Conservation (phyloP, 2,329 filamentous ascomycete genomes). For the Aspergillus japonicus region DNA sequence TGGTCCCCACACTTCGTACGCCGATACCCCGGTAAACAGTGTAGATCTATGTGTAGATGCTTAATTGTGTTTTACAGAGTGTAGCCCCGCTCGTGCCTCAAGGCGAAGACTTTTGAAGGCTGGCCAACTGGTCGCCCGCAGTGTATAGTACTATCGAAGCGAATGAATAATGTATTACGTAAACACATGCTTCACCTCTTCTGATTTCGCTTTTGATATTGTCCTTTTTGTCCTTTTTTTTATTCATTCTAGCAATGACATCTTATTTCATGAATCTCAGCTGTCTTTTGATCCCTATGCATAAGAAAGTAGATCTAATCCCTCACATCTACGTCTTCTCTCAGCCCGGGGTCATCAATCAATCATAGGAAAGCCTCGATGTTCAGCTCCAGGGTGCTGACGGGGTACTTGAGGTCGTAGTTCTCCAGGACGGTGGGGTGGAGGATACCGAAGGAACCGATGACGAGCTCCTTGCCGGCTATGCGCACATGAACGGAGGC, state of each 20-base stretch:
- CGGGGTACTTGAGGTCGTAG: slow-evolving; percentile 88
- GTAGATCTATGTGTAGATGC: background rate
- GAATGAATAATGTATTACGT: too few species aligned
- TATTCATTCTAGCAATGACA: background rate
- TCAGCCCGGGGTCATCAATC: background rate
- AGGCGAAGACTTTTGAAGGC: too few species aligned
- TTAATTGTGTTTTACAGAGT: background rate
- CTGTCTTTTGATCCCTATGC: background rate
- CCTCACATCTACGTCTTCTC: background rate
- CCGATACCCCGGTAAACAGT: background rate
- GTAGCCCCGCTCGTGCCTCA: too few species aligned
- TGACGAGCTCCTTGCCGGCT: slow-evolving; percentile 68
- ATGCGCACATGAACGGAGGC: slow-evolving; percentile 79
- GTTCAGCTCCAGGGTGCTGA: slow-evolving; percentile 92
- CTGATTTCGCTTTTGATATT: background rate
- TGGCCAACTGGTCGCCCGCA: too few species aligned
- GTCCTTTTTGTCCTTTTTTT: background rate
- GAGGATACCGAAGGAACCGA: slow-evolving; percentile 90
- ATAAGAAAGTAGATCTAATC: slow-evolving; percentile 1
- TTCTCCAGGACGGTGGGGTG: slow-evolving; percentile 92
- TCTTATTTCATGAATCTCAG: background rate
- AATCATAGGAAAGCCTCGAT: slow-evolving; percentile 81
- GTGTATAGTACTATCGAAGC: too few species aligned
- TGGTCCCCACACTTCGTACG: slow-evolving; percentile 5
- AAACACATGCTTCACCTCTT: too few species aligned